Percentiles rank a stretch among this genome's conserved stretches.
phyloP scores from a whole-genome alignment of 78 protist species.

The Protostelium mycophagum region DNA sequence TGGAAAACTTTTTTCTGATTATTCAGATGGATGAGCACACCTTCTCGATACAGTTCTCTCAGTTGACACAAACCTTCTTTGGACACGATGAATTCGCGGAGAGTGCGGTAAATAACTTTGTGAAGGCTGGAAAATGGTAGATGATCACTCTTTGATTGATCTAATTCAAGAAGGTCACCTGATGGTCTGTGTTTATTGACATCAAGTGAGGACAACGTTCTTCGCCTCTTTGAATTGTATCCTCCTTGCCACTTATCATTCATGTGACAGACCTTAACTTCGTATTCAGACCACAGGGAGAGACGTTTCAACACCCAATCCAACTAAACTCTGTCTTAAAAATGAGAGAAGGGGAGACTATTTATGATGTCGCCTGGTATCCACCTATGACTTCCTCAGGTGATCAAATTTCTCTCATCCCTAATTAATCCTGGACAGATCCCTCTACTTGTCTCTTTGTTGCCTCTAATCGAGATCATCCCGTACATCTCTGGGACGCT shows the following conservation, averaged over 20 bases:
- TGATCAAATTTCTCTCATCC: not conserved
- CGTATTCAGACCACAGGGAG: not conserved
- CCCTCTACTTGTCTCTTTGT: not conserved
- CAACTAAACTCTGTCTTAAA: not conserved
- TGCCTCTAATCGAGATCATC: not conserved
- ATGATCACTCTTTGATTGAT: not conserved
- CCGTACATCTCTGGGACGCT: not conserved
- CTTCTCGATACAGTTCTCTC: too few relatives aligned
- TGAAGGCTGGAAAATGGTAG: not conserved
- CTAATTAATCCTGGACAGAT: not conserved
- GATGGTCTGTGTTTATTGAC: not conserved
- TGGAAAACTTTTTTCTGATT: too few relatives aligned
- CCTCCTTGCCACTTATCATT: not conserved
- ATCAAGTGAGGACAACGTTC: not conserved
- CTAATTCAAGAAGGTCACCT: not conserved
- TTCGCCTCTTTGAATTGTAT: not conserved
- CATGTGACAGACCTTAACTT: not conserved
- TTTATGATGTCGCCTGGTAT: not conserved
- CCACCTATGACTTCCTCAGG: not conserved
- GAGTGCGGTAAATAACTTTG: not conserved
- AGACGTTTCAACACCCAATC: not conserved
- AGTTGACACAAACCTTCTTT: not conserved
- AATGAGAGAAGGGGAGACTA: not conserved
- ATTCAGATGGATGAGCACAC: too few relatives aligned
- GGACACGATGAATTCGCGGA: not conserved